Conservation (phyloP, 2,329 filamentous ascomycete species). For the Dactylellina sp. region DNA sequence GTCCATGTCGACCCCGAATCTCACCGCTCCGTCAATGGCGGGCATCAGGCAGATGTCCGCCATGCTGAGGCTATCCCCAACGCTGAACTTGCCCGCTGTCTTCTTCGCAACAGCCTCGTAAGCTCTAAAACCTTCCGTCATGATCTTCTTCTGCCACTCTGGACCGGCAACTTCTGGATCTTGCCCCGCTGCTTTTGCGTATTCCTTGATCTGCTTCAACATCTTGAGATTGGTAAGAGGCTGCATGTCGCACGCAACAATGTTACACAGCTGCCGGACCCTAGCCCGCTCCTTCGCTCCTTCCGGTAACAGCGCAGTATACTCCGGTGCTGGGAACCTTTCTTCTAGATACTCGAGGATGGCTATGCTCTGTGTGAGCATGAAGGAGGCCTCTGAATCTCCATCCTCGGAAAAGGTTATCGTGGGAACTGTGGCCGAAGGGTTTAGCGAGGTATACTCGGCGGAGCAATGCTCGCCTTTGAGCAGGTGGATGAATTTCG, state of each 20-base stretch:
- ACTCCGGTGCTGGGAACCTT: slow-evolving; percentile 63
- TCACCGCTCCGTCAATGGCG: slow-evolving; percentile 70
- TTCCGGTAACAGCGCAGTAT: slow-evolving; percentile 66
- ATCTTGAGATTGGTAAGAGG: slow-evolving; percentile 72
- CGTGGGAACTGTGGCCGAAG: slow-evolving; percentile 70
- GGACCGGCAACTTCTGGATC: slow-evolving; percentile 22
- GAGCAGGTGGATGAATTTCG: slow-evolving; percentile 69
- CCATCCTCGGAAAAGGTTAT: slow-evolving; percentile 64
- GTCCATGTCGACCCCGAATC: slow-evolving; percentile 69
- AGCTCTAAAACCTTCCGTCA: slow-evolving; percentile 69
- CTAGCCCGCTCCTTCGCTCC: slow-evolving; percentile 64
- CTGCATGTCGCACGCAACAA: slow-evolving; percentile 72
- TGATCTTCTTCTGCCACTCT: slow-evolving; percentile 69
- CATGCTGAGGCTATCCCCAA: slow-evolving; percentile 70
- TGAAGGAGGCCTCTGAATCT: slow-evolving; percentile 61
- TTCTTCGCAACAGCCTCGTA: slow-evolving; percentile 67
- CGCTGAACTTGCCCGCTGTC: slow-evolving; percentile 68
- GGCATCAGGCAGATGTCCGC: slow-evolving; percentile 72
- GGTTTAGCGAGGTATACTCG: slow-evolving; percentile 68
- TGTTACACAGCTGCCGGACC: slow-evolving; percentile 69
- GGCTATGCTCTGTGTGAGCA: slow-evolving; percentile 71
- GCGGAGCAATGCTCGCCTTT: slow-evolving; percentile 68
- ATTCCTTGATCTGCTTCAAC: slow-evolving; percentile 66
- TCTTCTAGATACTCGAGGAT: slow-evolving; percentile 75
- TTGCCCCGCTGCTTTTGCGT: slow-evolving; percentile 65